phyloP scores from a whole-genome alignment of 169 alveolate genomes.

The Hepatocystis sp. region DNA sequence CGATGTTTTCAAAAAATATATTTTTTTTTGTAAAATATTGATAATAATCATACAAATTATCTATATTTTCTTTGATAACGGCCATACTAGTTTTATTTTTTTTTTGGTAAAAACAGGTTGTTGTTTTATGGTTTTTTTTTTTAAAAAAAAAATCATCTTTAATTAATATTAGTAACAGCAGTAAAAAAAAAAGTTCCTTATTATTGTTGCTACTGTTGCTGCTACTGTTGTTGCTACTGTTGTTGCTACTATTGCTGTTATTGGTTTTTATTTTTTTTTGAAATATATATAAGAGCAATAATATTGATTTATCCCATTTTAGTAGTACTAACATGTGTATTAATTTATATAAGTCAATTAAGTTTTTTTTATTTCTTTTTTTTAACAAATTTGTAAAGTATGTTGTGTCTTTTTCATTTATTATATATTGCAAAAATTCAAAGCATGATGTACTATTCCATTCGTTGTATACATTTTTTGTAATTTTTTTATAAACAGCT shows the following conservation, averaged over 20 bases:
- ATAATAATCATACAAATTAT: constrained; percentile 5
- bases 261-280: too few relatives aligned
- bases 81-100: too few relatives aligned
- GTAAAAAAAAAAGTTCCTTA: constrained; percentile 13
- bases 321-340: constrained; percentile 3
- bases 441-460: constrained; percentile 9
- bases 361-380: constrained; percentile 12
- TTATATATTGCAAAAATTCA: constrained; percentile 21
- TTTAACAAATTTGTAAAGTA: not conserved
- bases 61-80: not conserved
- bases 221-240: too few relatives aligned
- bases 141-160: too few relatives aligned
- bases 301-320: constrained; percentile 38
- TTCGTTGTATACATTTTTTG: not conserved
- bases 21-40: not conserved
- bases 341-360: constrained; percentile 9
- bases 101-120: too few relatives aligned
- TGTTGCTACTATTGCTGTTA: too few relatives aligned
- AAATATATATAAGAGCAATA: constrained; percentile 19
- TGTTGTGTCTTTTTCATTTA: not conserved
- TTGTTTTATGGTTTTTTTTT: too few relatives aligned
- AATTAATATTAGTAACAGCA: constrained; percentile 2
- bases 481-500: too few relatives aligned
- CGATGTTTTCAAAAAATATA: constrained; percentile 7
- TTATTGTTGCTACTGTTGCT: constrained; percentile 1